phyloP scores from a whole-genome alignment of 2,329 filamentous ascomycete species.

The Aspergillus caelatus region DNA sequence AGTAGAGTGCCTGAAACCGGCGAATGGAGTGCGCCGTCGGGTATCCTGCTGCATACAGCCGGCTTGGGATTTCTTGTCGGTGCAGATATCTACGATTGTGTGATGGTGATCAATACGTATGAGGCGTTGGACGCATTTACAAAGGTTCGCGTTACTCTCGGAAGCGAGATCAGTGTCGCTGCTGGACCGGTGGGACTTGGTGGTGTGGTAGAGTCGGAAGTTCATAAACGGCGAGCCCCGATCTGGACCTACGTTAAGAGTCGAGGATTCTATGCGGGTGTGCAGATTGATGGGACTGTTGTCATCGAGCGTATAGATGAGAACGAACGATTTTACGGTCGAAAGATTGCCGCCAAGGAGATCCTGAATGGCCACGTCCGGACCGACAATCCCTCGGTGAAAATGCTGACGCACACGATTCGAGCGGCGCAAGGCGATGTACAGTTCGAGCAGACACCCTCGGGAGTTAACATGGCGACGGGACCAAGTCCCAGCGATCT shows the following conservation, averaged over 20 bases:
- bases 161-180: slow-evolving; percentile 74
- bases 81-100: slow-evolving; percentile 92
- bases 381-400: slow-evolving; percentile 6
- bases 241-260: slow-evolving; percentile 87
- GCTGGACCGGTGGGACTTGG: slow-evolving; percentile 77
- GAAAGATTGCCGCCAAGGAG: slow-evolving; percentile 58
- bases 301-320: slow-evolving; percentile 81
- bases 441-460: slow-evolving; percentile 11
- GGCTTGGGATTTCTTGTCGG: slow-evolving; percentile 86
- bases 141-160: slow-evolving; percentile 74
- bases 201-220: slow-evolving; percentile 68
- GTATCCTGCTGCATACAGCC: slow-evolving; percentile 84
- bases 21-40: slow-evolving; percentile 86
- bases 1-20: slow-evolving; percentile 78
- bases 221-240: slow-evolving; percentile 68
- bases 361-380: slow-evolving; percentile 61
- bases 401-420: slow-evolving; percentile 10
- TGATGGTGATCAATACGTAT: slow-evolving; percentile 88
- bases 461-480: slow-evolving; percentile 3
- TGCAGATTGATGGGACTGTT: slow-evolving; percentile 83
- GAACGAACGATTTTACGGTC: slow-evolving; percentile 81
- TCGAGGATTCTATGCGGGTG: slow-evolving; percentile 80
- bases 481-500: slow-evolving; percentile 14
- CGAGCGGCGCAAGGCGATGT: slow-evolving; percentile 11
- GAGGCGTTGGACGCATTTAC: slow-evolving; percentile 82